Evolutionary conservation across 2,329 filamentous ascomycete species (phyloP).

Genomic region (Byssoonygena ceratinophila): DNA sequence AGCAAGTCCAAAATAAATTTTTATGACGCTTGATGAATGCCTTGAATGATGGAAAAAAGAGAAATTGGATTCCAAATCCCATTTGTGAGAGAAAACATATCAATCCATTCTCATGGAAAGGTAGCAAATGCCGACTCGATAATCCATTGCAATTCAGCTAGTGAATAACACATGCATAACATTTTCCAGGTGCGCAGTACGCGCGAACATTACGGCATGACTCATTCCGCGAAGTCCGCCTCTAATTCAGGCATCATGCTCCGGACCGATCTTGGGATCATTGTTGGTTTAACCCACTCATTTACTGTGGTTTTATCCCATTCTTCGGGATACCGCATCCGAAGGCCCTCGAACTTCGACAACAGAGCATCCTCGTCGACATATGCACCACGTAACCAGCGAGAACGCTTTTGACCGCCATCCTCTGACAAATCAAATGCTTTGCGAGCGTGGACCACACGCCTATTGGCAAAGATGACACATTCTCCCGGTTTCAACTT

Average conservation of each 20-base stretch:
- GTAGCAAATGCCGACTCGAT: too few relatives aligned
- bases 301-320: neutral
- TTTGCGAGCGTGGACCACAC: constrained; percentile 71
- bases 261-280: neutral
- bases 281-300: neutral
- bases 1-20: too few relatives aligned
- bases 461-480: constrained; percentile 81
- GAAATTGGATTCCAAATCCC: too few relatives aligned
- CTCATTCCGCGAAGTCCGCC: neutral
- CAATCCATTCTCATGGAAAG: too few relatives aligned
- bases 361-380: constrained; percentile 56
- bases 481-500: constrained; percentile 73
- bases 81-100: too few relatives aligned
- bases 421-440: constrained; percentile 51
- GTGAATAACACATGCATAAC: too few relatives aligned
- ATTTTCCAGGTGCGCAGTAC: too few relatives aligned
- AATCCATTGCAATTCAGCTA: too few relatives aligned
- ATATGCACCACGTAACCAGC: constrained; percentile 83
- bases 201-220: neutral
- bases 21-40: too few relatives aligned
- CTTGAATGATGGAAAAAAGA: too few relatives aligned
- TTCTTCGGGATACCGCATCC: constrained; percentile 9
- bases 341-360: constrained; percentile 38
- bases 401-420: constrained; percentile 46
- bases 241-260: neutral